Conservation (phyloP, 371 early-diverging fungal species). For the Aphelidium insulamus region DNA sequence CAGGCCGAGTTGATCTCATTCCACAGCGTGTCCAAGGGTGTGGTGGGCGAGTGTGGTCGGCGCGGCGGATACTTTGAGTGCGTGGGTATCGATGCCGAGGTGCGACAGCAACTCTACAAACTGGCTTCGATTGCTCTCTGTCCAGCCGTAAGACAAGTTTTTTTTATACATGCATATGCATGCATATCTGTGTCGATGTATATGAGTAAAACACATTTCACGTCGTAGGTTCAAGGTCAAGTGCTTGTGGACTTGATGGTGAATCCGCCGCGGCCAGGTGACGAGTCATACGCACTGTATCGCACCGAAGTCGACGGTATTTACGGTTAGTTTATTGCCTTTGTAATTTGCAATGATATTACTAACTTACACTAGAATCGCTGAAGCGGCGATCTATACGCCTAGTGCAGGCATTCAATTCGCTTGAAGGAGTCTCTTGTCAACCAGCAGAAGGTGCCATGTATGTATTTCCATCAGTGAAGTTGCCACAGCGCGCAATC, state of each 20-base stretch:
- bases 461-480: slow-evolving; percentile 81
- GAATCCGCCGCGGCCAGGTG: slow-evolving; percentile 68
- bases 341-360: neutral
- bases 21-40: slow-evolving; percentile 90
- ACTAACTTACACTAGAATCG: slow-evolving; percentile 20
- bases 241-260: slow-evolving; percentile 83
- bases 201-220: neutral
- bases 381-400: slow-evolving; percentile 50
- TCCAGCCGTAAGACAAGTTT: slow-evolving; percentile 39
- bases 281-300: slow-evolving; percentile 48
- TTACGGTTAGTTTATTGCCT: slow-evolving; percentile 15
- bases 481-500: slow-evolving; percentile 45
- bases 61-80: slow-evolving; percentile 95
- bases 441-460: slow-evolving; percentile 79
- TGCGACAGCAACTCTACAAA: slow-evolving; percentile 73
- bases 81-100: slow-evolving; percentile 42
- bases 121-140: slow-evolving; percentile 76
- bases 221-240: slow-evolving; percentile 40
- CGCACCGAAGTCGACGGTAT: slow-evolving; percentile 43
- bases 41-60: slow-evolving; percentile 95
- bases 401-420: slow-evolving; percentile 54
- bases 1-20: slow-evolving; percentile 72
- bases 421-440: slow-evolving; percentile 62
- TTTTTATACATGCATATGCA: slow-evolving; percentile 6
- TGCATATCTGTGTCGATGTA: neutral